phyloP scores from a whole-genome alignment of 2,329 filamentous ascomycete species.

The Colletotrichum sp. region DNA sequence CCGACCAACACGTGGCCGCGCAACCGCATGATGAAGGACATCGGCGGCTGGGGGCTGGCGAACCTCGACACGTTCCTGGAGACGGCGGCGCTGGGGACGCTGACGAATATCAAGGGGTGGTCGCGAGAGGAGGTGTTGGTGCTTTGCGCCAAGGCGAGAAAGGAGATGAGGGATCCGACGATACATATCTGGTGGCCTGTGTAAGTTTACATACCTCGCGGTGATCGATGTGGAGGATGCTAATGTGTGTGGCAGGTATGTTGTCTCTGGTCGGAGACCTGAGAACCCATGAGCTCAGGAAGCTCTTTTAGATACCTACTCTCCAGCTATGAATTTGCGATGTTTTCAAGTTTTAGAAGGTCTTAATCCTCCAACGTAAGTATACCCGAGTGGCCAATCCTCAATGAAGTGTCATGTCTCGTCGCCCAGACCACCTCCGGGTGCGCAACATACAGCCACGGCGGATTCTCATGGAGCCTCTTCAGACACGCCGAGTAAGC shows the following conservation, averaged over 20 bases:
- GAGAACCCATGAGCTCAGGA: not conserved
- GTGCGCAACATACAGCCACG: not conserved
- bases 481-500: not conserved
- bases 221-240: not conserved
- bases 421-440: conserved; percentile 3
- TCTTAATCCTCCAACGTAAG: not conserved
- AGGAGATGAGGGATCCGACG: conserved; percentile 26
- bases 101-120: conserved; percentile 42
- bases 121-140: conserved; percentile 31
- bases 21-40: conserved; percentile 36
- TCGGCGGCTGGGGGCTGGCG: conserved; percentile 35
- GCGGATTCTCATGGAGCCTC: not conserved
- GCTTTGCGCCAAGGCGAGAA: conserved; percentile 26
- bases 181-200: conserved; percentile 31
- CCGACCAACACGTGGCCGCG: conserved; percentile 41
- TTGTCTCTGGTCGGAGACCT: conserved; percentile 1
- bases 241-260: not conserved
- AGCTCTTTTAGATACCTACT: not conserved
- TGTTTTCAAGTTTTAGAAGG: fast-evolving
- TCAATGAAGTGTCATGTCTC: not conserved
- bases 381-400: not conserved
- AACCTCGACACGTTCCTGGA: conserved; percentile 37
- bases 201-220: not conserved
- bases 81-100: conserved; percentile 38
- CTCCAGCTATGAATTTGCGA: fast-evolving